Evolutionary conservation across 768 basidiomycete genomes (phyloP).

Genomic region (Leccinum boreale): DNA sequence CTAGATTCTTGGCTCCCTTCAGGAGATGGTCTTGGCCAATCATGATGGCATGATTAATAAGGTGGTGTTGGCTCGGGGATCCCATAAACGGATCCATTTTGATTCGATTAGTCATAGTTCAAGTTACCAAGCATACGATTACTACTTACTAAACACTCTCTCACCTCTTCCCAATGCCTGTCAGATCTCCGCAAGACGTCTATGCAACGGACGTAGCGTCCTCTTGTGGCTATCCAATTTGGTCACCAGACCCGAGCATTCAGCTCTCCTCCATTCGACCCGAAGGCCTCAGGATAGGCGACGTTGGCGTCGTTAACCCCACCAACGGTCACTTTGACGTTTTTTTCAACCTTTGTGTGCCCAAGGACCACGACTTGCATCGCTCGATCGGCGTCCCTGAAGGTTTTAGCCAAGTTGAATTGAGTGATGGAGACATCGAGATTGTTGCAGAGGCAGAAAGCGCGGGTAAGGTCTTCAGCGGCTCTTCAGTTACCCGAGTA

Average conservation of each 20-base stretch:
- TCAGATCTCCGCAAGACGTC: constrained; percentile 22
- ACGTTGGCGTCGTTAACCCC: constrained; percentile 36
- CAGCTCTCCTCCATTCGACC: constrained; percentile 24
- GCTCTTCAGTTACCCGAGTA: constrained; percentile 14
- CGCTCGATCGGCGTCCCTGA: constrained; percentile 24
- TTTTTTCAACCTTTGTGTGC: constrained; percentile 37
- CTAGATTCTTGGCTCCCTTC: background rate
- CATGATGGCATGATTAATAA: background rate
- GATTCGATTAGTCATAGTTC: background rate
- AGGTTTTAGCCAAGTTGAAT: constrained; percentile 25
- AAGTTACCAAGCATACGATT: constrained; percentile 7
- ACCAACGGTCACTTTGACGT: constrained; percentile 35
- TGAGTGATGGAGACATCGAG: constrained; percentile 15
- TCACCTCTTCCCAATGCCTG: constrained; percentile 14
- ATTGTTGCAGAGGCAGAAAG: constrained; percentile 9
- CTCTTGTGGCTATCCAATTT: constrained; percentile 35
- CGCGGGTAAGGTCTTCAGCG: constrained; percentile 7
- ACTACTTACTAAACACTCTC: background rate
- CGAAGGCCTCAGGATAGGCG: constrained; percentile 36
- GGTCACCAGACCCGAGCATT: constrained; percentile 32
- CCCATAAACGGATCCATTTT: background rate
- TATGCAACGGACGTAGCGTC: constrained; percentile 25
- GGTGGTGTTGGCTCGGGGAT: background rate
- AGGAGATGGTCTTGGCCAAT: background rate
- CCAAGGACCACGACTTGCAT: constrained; percentile 29